phyloP scores from a whole-genome alignment of 2,329 filamentous ascomycete species.

The Grosmannia serpens region DNA sequence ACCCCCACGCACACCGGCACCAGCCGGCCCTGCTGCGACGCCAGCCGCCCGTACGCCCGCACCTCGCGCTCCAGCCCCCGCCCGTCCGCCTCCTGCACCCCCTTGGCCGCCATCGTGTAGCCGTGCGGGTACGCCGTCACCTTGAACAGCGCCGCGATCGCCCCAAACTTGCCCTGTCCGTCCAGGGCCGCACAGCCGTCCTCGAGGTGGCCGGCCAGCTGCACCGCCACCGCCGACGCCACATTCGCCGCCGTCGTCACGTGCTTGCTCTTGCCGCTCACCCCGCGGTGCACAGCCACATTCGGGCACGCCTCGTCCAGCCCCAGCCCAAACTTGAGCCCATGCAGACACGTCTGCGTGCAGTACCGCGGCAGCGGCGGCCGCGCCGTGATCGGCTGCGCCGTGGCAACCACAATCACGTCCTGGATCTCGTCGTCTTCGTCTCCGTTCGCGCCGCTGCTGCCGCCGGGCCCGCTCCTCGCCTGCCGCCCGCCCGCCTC shows the following conservation, averaged over 20 bases:
- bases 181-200: neutral
- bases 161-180: neutral
- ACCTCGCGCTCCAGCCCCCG: slow-evolving; percentile 1
- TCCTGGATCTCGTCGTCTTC: no score
- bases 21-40: neutral
- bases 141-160: slow-evolving; percentile 1
- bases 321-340: neutral
- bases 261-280: neutral
- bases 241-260: neutral
- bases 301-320: neutral
- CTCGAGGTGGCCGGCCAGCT: neutral
- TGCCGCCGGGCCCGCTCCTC: neutral
- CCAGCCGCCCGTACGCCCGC: neutral
- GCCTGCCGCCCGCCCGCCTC: neutral
- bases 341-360: neutral
- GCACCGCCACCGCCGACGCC: neutral
- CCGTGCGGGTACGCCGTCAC: neutral
- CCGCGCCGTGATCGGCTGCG: neutral
- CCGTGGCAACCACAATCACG: neutral
- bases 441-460: neutral
- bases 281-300: neutral
- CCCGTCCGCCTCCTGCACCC: no score
- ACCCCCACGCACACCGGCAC: slow-evolving; percentile 2
- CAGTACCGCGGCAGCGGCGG: neutral
- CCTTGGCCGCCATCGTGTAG: slow-evolving; percentile 2